These are phyloP conservation scores for Taphrina flavorubra DNA, from an alignment of 1,139 yeast species.

Conservation along the genomic window DNA sequence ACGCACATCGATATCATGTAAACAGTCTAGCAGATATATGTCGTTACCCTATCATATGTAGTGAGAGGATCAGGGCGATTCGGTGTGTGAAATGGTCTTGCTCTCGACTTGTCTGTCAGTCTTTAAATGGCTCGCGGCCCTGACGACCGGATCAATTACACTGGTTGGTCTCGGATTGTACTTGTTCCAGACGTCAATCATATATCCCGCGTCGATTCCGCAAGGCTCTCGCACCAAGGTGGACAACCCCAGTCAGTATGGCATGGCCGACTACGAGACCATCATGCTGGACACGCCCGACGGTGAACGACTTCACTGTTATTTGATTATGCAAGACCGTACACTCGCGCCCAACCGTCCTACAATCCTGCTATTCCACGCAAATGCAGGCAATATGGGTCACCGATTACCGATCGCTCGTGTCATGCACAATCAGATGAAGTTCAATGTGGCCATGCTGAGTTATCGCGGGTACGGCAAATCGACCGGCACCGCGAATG, in stretches of 20 bases:
- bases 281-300: slow-evolving; percentile 70
- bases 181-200: slow-evolving; percentile 63
- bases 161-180: slow-evolving; percentile 42
- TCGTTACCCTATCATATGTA: too few species aligned
- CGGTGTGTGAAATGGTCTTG: background rate
- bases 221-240: slow-evolving; percentile 72
- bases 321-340: slow-evolving; percentile 45
- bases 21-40: too few species aligned
- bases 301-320: slow-evolving; percentile 59
- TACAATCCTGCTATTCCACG: slow-evolving; percentile 79
- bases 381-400: slow-evolving; percentile 97
- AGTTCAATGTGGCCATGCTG: slow-evolving; percentile 64
- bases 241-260: slow-evolving; percentile 77
- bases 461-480: slow-evolving; percentile 60
- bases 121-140: slow-evolving; percentile 14
- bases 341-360: slow-evolving; percentile 53
- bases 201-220: slow-evolving; percentile 83
- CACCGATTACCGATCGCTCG: slow-evolving; percentile 84
- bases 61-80: background rate
- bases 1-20: too few species aligned
- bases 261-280: slow-evolving; percentile 67
- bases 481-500: slow-evolving; percentile 79
- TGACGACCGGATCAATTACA: slow-evolving; percentile 2
- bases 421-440: slow-evolving; percentile 66
- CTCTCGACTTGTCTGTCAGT: slow-evolving; percentile 12